These are phyloP conservation scores for Cymodocea nodosa DNA, from an alignment of 116 monocot species.

Conservation along the genomic window DNA sequence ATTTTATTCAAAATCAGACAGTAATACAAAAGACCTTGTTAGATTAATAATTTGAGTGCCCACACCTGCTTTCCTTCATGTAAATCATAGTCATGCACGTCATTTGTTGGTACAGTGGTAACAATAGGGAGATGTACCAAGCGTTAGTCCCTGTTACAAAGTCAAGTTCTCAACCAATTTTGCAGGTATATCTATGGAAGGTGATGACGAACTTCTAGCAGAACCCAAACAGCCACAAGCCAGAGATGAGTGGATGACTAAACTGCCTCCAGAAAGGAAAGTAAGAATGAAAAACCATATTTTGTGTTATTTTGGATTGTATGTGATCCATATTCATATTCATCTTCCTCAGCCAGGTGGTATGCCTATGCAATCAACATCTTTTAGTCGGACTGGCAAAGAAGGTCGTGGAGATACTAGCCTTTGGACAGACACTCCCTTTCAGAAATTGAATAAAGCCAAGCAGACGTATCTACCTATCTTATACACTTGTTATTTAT, in stretches of 20 bases:
- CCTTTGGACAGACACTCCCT: slow-evolving; percentile 74
- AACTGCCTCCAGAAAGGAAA: slow-evolving; percentile 91
- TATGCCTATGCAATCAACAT: slow-evolving; percentile 63
- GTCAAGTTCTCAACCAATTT: background rate
- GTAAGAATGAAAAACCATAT: slow-evolving; percentile 17
- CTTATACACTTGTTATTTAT: background rate
- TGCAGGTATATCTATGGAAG: slow-evolving; percentile 81
- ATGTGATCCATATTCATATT: background rate
- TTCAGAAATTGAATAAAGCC: slow-evolving; percentile 68
- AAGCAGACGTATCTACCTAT: slow-evolving; percentile 51
- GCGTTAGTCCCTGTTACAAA: background rate
- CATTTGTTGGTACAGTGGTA: background rate
- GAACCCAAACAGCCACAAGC: slow-evolving; percentile 30
- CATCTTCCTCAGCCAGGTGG: slow-evolving; percentile 56
- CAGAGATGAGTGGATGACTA: slow-evolving; percentile 98
- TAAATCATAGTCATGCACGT: no score
- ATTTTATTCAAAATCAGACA: no score
- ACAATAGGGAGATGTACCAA: background rate
- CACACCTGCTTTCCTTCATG: no score
- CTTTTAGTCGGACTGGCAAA: slow-evolving; percentile 63
- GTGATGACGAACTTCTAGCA: slow-evolving; percentile 86
- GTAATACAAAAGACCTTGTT: no score
- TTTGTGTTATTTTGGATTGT: background rate
- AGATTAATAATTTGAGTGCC: no score
- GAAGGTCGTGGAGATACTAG: slow-evolving; percentile 89